Percentiles rank a stretch among this genome's conserved stretches.
Evolutionary conservation across 2,329 filamentous ascomycete genomes (phyloP).

Genomic region (Sarocladium brachiariae): DNA sequence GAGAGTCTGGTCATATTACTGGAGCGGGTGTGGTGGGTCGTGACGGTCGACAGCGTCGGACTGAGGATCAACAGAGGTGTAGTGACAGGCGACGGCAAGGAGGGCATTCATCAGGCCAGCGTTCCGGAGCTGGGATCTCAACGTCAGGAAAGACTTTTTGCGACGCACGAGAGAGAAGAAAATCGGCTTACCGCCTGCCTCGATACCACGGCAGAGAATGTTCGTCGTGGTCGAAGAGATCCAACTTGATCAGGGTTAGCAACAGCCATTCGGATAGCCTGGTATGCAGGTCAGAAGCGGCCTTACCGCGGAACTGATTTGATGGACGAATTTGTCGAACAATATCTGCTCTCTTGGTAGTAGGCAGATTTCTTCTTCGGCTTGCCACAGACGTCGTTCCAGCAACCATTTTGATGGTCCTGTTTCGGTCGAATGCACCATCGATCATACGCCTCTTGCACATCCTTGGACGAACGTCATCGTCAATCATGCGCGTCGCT

Average conservation of each 20-base stretch:
- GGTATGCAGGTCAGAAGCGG: too few relatives aligned
- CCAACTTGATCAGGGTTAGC: conserved; percentile 13
- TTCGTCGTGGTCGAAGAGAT: conserved; percentile 18
- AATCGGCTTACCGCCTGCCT: conserved; percentile 5
- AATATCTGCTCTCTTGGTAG: conserved; percentile 17
- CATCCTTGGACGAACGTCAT: neutral
- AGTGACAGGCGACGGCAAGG: conserved; percentile 47
- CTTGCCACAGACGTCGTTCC: conserved; percentile 19
- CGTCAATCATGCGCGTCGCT: conserved; percentile 16
- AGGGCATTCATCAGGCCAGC: conserved; percentile 51
- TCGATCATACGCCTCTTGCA: neutral
- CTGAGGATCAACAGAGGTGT: conserved; percentile 20
- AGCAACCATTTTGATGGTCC: neutral
- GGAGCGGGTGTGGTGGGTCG: conserved; percentile 21
- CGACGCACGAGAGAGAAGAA: too few relatives aligned
- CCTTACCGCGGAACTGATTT: conserved; percentile 20
- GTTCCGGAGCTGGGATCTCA: conserved; percentile 37
- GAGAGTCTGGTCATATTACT: conserved; percentile 57
- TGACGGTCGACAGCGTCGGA: conserved; percentile 21
- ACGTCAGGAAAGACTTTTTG: too few relatives aligned
- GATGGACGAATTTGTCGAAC: conserved; percentile 19
- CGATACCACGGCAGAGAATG: conserved; percentile 16
- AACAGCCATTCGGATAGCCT: neutral
- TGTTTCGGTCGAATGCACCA: neutral
- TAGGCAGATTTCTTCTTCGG: conserved; percentile 15